Evolutionary conservation across 2,329 filamentous ascomycete genomes (phyloP).

Genomic region (Fusarium neocosmosporiellum): DNA sequence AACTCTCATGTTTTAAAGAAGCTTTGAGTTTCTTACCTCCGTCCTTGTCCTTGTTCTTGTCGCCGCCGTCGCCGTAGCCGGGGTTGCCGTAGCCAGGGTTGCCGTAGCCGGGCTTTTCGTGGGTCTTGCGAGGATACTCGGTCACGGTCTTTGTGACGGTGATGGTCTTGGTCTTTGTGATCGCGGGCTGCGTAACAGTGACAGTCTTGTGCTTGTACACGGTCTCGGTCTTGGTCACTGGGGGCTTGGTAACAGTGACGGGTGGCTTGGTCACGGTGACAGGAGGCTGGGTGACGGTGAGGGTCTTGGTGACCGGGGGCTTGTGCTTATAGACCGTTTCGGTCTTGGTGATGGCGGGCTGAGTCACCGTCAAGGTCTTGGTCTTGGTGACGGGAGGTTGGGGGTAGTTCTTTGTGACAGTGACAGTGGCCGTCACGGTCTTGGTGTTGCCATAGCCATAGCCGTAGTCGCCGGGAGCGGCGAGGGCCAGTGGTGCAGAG

Average conservation of each 20-base stretch:
- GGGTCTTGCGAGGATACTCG: background rate
- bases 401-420: constrained; percentile 18
- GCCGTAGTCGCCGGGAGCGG: constrained; percentile 16
- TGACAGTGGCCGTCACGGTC: constrained; percentile 29
- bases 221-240: background rate
- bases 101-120: background rate
- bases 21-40: background rate
- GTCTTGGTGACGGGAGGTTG: constrained; percentile 3
- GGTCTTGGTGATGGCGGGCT: constrained; percentile 1
- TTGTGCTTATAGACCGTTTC: background rate
- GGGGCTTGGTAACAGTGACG: background rate
- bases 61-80: background rate
- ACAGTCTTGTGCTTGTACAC: background rate
- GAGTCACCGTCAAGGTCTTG: background rate
- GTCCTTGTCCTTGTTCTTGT: background rate
- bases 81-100: background rate
- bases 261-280: background rate
- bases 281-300: background rate
- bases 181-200: background rate
- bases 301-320: background rate
- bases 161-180: background rate
- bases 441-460: constrained; percentile 16
- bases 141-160: constrained; percentile 1
- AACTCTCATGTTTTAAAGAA: background rate
- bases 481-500: constrained; percentile 16